phyloP scores from a whole-genome alignment of 2,329 filamentous ascomycete species.

The Ophiostoma piceae region DNA sequence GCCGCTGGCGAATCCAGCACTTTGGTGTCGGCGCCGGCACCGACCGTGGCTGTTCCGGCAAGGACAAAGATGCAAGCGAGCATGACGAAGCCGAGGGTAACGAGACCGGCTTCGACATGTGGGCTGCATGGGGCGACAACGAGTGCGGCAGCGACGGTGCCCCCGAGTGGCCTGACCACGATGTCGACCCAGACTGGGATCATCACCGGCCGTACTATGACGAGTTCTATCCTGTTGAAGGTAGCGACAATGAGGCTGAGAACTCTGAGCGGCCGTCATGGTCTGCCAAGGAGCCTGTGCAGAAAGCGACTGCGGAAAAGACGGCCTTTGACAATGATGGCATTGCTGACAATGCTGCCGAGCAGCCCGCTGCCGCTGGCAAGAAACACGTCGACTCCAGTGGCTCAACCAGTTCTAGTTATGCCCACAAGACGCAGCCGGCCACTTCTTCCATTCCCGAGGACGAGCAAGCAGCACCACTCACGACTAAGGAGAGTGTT shows the following conservation, averaged over 20 bases:
- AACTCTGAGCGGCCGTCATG: neutral
- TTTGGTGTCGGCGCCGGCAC: slow-evolving; percentile 10
- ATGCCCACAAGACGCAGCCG: neutral
- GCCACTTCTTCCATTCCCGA: neutral
- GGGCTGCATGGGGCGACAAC: slow-evolving; percentile 13
- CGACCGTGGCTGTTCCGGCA: neutral
- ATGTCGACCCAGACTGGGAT: slow-evolving; percentile 15
- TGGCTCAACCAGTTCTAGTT: neutral
- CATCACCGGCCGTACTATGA: slow-evolving; percentile 9
- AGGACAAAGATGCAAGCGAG: neutral
- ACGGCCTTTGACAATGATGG: neutral
- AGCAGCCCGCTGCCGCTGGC: neutral
- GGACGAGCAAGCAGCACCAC: neutral
- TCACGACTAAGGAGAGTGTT: neutral
- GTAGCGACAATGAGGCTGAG: neutral
- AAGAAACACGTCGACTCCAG: neutral
- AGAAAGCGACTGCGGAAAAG: neutral
- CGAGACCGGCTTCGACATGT: neutral
- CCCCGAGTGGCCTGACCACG: neutral
- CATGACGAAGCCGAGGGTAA: neutral
- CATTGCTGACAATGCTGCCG: too few relatives aligned
- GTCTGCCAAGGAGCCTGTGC: neutral
- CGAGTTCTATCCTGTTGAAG: neutral
- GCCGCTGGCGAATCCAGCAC: slow-evolving; percentile 20
- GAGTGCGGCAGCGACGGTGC: slow-evolving; percentile 1